Conservation (phyloP, 208 protist species). For the Acanthamoeba castellanii region DNA sequence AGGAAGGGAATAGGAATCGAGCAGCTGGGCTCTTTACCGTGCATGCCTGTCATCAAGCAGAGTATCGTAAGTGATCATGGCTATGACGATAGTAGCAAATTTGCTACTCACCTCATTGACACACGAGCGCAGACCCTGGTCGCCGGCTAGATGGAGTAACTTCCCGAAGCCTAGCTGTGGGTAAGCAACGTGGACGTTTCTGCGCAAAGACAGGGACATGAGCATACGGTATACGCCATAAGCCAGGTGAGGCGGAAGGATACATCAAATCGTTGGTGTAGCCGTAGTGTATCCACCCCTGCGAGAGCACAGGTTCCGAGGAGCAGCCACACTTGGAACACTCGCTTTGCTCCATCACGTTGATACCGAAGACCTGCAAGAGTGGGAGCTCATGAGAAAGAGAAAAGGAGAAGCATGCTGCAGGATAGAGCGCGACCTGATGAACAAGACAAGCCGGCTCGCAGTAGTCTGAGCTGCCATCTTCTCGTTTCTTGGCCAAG, state of each 20-base stretch:
- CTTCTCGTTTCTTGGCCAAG: not conserved
- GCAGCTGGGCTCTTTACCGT: not conserved
- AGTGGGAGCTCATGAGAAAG: not conserved
- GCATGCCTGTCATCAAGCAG: not conserved
- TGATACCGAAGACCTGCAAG: conserved; percentile 18
- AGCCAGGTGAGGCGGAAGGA: not conserved
- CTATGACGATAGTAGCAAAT: not conserved
- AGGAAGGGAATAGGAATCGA: conserved; percentile 5
- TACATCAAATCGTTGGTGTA: conserved; percentile 11
- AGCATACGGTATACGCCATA: not conserved
- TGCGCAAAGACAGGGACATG: not conserved
- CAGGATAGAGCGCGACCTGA: not conserved
- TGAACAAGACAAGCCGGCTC: not conserved
- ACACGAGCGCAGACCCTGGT: not conserved
- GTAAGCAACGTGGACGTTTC: not conserved
- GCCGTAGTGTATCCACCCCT: conserved; percentile 2
- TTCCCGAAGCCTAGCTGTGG: not conserved
- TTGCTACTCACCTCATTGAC: not conserved
- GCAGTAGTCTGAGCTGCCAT: not conserved
- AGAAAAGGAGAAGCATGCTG: not conserved
- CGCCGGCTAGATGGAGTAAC: not conserved
- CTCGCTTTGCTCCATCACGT: conserved; percentile 16
- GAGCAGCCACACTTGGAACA: not conserved
- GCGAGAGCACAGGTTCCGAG: not conserved
- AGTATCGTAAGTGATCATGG: not conserved